Percentiles rank a stretch among this genome's conserved stretches.
These are phyloP conservation scores for Termitomyces sp. DNA, from an alignment of 768 basidiomycete genomes.

Conservation along the genomic window DNA sequence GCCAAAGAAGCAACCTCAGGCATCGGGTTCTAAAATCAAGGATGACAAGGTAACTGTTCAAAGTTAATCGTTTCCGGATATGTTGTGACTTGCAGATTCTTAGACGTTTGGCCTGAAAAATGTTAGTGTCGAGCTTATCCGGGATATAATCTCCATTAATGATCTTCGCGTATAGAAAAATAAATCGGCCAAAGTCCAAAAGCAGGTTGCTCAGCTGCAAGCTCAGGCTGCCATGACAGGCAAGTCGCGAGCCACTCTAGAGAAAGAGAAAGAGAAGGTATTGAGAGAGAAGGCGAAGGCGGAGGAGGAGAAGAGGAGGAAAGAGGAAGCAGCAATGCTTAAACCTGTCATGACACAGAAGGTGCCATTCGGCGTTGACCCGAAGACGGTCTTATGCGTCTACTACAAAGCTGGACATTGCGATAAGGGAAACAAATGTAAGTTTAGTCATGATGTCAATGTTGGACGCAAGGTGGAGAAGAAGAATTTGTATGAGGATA, in stretches of 20 bases:
- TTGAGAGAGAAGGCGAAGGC: slow-evolving; percentile 66
- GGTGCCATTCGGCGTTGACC: slow-evolving; percentile 93
- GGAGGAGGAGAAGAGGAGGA: slow-evolving; percentile 78
- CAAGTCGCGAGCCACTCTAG: slow-evolving; percentile 73
- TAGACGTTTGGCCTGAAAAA: slow-evolving; percentile 21
- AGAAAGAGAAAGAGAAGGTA: slow-evolving; percentile 84
- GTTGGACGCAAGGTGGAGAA: slow-evolving; percentile 91
- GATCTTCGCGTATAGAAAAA: slow-evolving; percentile 63
- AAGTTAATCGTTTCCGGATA: slow-evolving; percentile 1
- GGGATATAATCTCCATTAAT: slow-evolving; percentile 5
- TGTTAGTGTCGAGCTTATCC: slow-evolving; percentile 3
- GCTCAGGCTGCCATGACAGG: slow-evolving; percentile 68
- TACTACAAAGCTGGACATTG: slow-evolving; percentile 92
- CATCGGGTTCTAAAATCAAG: slow-evolving; percentile 18
- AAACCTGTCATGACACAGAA: slow-evolving; percentile 79
- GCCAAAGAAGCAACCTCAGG: slow-evolving; percentile 19
- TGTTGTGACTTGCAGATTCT: not conserved
- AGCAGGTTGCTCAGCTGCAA: slow-evolving; percentile 75
- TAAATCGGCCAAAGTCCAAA: slow-evolving; percentile 89
- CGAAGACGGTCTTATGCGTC: slow-evolving; percentile 88
- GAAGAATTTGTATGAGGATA: slow-evolving; percentile 91
- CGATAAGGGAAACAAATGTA: slow-evolving; percentile 93
- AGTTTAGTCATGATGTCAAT: slow-evolving; percentile 92
- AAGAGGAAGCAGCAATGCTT: slow-evolving; percentile 81
- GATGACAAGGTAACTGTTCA: slow-evolving; percentile 17